Evolutionary conservation across 805 yeast genomes (phyloP), one percentile per base, ranked within the genome.

Genomic region (Sugiyamaella floridensis): DNA sequence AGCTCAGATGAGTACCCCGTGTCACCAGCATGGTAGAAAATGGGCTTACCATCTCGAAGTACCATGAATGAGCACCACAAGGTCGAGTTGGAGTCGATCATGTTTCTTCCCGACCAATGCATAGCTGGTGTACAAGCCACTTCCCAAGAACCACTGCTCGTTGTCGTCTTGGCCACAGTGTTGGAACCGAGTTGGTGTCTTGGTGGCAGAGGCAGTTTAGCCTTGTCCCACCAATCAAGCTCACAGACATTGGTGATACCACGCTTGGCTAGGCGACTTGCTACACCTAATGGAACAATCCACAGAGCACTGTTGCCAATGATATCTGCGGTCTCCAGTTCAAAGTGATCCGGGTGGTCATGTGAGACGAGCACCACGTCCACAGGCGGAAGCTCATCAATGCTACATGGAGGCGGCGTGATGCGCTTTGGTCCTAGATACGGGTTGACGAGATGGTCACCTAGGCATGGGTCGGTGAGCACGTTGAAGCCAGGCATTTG

Each of bases 341-440:
- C 98, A 45, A 92, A 69, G 70, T 92, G 98, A 67, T 92, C 98
- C 1, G 97, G 98, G 63, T 92, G 98, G 64, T 92, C 90, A 66
- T 92, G 98, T 1, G 95, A 85, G 0, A 92, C 95, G 18, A 92
- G 64, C 0, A 89, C 82, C 52, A 83, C 79, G 56, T 88, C 82
- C 0, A 89, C 85, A 42, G 71, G 67, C 10, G 89, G 86, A 11
- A 90, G 74, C 16, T 83, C 83, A 1, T 76, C 76, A 10, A 86
- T 64, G 12, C 71, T 56, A 68, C 88, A 78, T 0, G 97, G 96
- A 15, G 87, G 72, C n/a, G 83, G 81, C 0, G 85, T 76, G n/a
- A 90, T 78, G 58, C 98, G 74, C 63, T 83, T 82, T 5, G 98
- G 98, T 0, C 98, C 98, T 16, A 87, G 55, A 1, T 72, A 67